A percentile compares a stretch with the other conserved stretches of the same genome.
Evolutionary conservation across 257 asterid genomes (phyloP).

Genomic region (Fraxinus americana): DNA sequence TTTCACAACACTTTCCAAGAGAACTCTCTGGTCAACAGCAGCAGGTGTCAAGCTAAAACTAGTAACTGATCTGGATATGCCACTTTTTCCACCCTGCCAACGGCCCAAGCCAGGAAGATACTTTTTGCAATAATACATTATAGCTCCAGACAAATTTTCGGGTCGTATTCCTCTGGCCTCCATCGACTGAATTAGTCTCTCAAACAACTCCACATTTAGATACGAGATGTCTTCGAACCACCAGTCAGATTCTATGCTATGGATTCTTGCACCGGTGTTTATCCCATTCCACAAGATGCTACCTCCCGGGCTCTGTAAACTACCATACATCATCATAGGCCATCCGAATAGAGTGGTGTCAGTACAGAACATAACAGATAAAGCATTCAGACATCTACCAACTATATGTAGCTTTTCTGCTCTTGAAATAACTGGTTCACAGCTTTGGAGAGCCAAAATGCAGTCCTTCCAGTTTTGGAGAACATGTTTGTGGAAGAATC

Average conservation of each 20-base stretch:
- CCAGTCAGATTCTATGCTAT: conserved; percentile 80
- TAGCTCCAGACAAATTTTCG: conserved; percentile 67
- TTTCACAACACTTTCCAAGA: conserved; percentile 65
- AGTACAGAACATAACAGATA: conserved; percentile 87
- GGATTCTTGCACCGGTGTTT: conserved; percentile 87
- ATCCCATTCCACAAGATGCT: conserved; percentile 98
- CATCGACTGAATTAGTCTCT: conserved; percentile 67
- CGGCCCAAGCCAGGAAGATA: conserved; percentile 90
- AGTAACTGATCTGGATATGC: conserved; percentile 60
- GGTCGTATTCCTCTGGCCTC: conserved; percentile 73
- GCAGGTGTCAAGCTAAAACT: conserved; percentile 92
- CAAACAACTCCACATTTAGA: conserved; percentile 71
- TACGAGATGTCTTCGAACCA: conserved; percentile 92
- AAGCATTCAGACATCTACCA: conserved; percentile 60
- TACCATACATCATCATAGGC: conserved; percentile 98
- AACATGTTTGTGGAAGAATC: conserved; percentile 66
- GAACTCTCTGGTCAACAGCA: conserved; percentile 67
- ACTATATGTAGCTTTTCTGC: conserved; percentile 79
- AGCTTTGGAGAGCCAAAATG: conserved; percentile 85
- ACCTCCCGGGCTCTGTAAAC: conserved; percentile 96
- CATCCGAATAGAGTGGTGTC: conserved; percentile 93
- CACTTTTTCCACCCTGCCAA: conserved; percentile 76
- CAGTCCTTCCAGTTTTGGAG: conserved; percentile 80
- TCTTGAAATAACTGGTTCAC: conserved; percentile 62
- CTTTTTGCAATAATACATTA: conserved; percentile 80